Evolutionary conservation across 2,329 filamentous ascomycete species (phyloP).

Genomic region (Grosmannia clavigera): DNA sequence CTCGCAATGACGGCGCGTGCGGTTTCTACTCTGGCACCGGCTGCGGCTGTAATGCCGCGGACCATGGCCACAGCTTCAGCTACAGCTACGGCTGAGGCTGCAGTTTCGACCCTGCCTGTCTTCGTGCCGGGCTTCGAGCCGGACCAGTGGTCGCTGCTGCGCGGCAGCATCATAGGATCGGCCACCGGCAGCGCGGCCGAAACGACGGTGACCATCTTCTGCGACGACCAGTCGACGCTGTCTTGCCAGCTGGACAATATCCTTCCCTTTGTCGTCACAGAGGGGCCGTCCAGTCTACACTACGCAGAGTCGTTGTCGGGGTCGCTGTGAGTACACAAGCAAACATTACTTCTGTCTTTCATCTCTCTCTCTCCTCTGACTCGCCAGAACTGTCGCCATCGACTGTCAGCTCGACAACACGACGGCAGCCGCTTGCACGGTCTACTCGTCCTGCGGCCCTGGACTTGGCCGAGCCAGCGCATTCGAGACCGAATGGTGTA

Average conservation of each 20-base stretch:
- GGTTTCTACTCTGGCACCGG: background rate
- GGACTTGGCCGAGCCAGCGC: conserved; percentile 24
- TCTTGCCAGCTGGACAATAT: conserved; percentile 32
- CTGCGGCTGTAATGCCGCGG: background rate
- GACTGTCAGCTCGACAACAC: conserved; percentile 29
- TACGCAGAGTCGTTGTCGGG: conserved; percentile 31
- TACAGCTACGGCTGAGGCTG: conserved; percentile 5
- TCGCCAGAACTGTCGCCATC: conserved; percentile 29
- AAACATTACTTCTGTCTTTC: background rate
- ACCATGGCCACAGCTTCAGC: conserved; percentile 11
- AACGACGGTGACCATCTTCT: conserved; percentile 38
- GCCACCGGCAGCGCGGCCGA: conserved; percentile 12
- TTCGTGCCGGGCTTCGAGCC: conserved; percentile 30
- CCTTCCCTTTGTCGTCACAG: conserved; percentile 33
- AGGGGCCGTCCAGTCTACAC: conserved; percentile 30
- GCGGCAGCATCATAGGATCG: conserved; percentile 29
- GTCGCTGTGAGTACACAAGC: conserved; percentile 24
- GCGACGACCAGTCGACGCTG: conserved; percentile 26
- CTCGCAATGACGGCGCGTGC: background rate
- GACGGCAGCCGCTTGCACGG: conserved; percentile 33
- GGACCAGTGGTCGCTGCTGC: conserved; percentile 30
- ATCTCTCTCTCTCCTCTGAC: background rate
- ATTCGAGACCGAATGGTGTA: conserved; percentile 31
- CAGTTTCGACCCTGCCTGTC: conserved; percentile 27
- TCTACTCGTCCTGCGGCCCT: conserved; percentile 31